A percentile compares a stretch with the other conserved stretches of the same genome.
phyloP scores from a whole-genome alignment of 805 yeast genomes.

The Candida maltosa region DNA sequence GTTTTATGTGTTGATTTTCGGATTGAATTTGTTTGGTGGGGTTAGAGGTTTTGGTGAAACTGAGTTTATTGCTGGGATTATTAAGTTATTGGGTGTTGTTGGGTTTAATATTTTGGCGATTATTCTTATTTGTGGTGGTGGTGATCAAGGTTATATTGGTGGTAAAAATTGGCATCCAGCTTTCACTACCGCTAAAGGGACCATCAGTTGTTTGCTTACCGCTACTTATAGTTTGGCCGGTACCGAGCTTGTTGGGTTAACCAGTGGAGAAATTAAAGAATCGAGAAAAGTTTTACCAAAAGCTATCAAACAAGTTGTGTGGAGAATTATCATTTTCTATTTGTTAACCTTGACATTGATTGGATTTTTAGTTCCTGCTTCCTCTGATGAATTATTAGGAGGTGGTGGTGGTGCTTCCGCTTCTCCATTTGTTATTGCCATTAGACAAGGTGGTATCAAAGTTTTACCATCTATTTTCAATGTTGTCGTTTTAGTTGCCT shows the following conservation, averaged over 20 bases:
- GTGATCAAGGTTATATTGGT: slow-evolving; percentile 37
- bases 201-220: slow-evolving; percentile 34
- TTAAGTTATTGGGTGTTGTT: slow-evolving; percentile 35
- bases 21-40: slow-evolving; percentile 28
- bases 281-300: slow-evolving; percentile 38
- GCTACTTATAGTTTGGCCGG: slow-evolving; percentile 44
- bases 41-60: slow-evolving; percentile 37
- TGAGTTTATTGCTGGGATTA: slow-evolving; percentile 32
- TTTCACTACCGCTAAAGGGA: slow-evolving; percentile 41
- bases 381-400: slow-evolving; percentile 22
- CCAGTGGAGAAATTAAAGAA: slow-evolving; percentile 36
- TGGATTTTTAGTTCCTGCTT: slow-evolving; percentile 36
- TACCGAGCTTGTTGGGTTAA: slow-evolving; percentile 39
- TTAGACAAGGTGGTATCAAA: slow-evolving; percentile 36
- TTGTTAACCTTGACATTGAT: slow-evolving; percentile 38
- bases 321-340: slow-evolving; percentile 39
- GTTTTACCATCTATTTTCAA: slow-evolving; percentile 43
- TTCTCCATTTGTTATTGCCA: slow-evolving; percentile 42
- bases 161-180: slow-evolving; percentile 35
- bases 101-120: slow-evolving; percentile 41
- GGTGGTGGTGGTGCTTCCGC: slow-evolving; percentile 28
- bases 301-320: slow-evolving; percentile 42
- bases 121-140: slow-evolving; percentile 39
- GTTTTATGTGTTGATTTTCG: slow-evolving; percentile 34
- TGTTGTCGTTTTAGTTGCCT: slow-evolving; percentile 38